Evolutionary conservation across 176 grass and related monocot genomes (phyloP).

Genomic region (Musa itinerans): DNA sequence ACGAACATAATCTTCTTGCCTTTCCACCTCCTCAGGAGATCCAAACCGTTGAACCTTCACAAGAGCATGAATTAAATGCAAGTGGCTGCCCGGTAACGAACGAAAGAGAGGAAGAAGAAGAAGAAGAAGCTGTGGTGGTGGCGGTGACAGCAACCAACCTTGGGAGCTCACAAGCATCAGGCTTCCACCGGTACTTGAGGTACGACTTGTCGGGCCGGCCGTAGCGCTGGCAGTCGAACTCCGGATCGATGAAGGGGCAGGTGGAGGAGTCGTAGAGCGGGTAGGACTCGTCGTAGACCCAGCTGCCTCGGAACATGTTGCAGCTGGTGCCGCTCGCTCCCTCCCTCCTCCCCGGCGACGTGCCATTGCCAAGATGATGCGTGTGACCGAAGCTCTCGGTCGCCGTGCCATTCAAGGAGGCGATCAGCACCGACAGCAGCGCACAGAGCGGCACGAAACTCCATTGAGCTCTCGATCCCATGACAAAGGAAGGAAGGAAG

Average conservation of each 20-base stretch:
- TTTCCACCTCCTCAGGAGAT: conserved; percentile 49
- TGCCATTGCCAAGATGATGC: background rate
- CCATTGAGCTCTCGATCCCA: background rate
- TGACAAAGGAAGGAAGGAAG: background rate
- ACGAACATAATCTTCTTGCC: conserved; percentile 99
- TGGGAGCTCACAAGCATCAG: conserved; percentile 42
- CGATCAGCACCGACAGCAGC: background rate
- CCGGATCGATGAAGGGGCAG: conserved; percentile 72
- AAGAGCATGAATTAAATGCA: background rate
- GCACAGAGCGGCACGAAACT: background rate
- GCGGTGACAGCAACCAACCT: conserved; percentile 20
- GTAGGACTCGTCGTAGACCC: conserved; percentile 69
- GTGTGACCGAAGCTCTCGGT: background rate
- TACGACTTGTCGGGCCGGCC: conserved; percentile 55
- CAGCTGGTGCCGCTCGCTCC: conserved; percentile 23
- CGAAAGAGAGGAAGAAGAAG: background rate
- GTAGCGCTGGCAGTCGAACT: conserved; percentile 72
- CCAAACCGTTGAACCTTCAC: conserved; percentile 56
- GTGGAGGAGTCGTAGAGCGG: conserved; percentile 59
- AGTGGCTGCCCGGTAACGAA: too few relatives aligned
- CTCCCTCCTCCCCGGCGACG: background rate
- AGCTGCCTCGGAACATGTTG: conserved; percentile 45
- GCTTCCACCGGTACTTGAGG: conserved; percentile 78
- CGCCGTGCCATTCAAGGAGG: background rate
- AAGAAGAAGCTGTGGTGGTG: background rate